Conservation (phyloP, 352 stramenopile genomes). For the Phytophthora cryptogea region DNA sequence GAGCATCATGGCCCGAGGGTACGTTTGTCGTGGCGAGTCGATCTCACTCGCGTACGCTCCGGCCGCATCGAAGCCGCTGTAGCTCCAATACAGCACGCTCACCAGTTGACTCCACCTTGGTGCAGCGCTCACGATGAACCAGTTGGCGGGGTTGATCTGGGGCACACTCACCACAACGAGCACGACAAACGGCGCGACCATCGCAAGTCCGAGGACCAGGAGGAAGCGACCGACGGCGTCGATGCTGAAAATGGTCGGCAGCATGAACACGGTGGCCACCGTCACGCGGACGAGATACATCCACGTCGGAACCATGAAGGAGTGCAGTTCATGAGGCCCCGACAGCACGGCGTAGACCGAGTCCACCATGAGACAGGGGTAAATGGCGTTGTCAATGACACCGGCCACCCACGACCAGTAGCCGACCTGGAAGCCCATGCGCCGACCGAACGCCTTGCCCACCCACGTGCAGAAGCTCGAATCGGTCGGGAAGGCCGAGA, state of each 20-base stretch:
- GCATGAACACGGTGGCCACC: constrained; percentile 59
- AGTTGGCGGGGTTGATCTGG: constrained; percentile 61
- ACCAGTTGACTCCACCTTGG: constrained; percentile 85
- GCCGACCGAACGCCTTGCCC: constrained; percentile 65
- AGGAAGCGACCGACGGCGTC: constrained; percentile 87
- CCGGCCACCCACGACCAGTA: constrained; percentile 85
- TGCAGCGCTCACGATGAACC: constrained; percentile 65
- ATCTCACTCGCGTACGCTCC: constrained; percentile 93
- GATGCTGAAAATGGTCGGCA: constrained; percentile 80
- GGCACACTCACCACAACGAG: constrained; percentile 68
- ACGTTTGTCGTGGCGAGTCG: constrained; percentile 78
- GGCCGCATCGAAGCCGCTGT: constrained; percentile 95
- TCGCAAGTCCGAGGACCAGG: constrained; percentile 84
- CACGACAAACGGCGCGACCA: constrained; percentile 93
- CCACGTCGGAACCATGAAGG: constrained; percentile 51
- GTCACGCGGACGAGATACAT: constrained; percentile 55
- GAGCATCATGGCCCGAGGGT: constrained; percentile 88
- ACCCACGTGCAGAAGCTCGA: constrained; percentile 82
- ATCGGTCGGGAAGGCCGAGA: constrained; percentile 71
- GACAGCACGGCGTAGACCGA: constrained; percentile 53
- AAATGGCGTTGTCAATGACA: constrained; percentile 86
- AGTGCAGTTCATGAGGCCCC: constrained; percentile 29
- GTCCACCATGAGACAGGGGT: constrained; percentile 78
- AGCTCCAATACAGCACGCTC: constrained; percentile 97
- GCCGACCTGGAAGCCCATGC: constrained; percentile 83